Evolutionary conservation across 2,329 filamentous ascomycete species (phyloP), one percentile per base, ranked within the genome.

Genomic region (Chaetomiaceae sp.): DNA sequence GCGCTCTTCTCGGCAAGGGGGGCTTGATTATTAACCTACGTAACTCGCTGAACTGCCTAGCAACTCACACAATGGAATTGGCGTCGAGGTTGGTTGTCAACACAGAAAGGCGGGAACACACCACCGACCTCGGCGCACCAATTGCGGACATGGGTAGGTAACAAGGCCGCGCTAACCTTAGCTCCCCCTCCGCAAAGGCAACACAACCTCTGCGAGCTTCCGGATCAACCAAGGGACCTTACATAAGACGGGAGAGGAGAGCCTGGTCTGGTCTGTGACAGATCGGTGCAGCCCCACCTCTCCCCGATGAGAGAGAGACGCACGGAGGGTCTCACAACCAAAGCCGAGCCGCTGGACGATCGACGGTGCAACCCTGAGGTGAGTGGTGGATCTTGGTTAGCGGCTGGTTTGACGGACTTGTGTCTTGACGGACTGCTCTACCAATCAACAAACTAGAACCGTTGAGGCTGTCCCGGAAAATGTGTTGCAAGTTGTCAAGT

Each of bases 151-250:
- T 31, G 43, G 49, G 30, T 47, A 57, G 44, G n/a, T n/a, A n/a
- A n/a, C n/a, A n/a, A n/a, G n/a, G n/a, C n/a, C 55, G 56, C 56
- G 56, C 51, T 56, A 50, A 44, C 40, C 50, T 49, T 42, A 41
- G 12, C 19, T 14, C 27, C 44, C 31, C 3, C 25, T 8, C 38
- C 21, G 20, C 25, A 35, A 14, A n/a, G n/a, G n/a, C n/a, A 27
- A 31, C 35, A 13, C 40, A 48, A 30, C 52, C 49, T 53, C 48
- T 55, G 43, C 34, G 14, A 35, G 25, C 16, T 25, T 16, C 25
- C 25, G 25, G 25, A n/a, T n/a, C n/a, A n/a, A n/a, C n/a, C n/a
- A n/a, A n/a, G n/a, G n/a, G n/a, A n/a, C n/a, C n/a, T n/a, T n/a
- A n/a, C n/a, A n/a, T n/a, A n/a, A n/a, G n/a, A n/a, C n/a, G n/a